Evolutionary conservation across 2,329 filamentous ascomycete genomes (phyloP).

Genomic region (Arthrobotrys pseudoclavata): DNA sequence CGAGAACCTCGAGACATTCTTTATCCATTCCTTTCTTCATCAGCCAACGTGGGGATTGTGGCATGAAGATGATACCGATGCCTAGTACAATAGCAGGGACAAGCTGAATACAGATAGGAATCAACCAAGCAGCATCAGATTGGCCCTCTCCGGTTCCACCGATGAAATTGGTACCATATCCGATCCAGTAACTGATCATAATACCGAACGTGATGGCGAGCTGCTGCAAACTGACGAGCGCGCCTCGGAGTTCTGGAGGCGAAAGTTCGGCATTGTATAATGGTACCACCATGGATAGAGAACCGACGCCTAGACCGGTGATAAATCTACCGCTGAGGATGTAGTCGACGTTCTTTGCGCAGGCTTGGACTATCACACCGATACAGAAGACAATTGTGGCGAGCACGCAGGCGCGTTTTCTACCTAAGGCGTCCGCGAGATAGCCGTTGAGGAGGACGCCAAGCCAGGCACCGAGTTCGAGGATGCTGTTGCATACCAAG

Average conservation of each 20-base stretch:
- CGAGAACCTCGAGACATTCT: conserved; percentile 69
- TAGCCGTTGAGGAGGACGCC: conserved; percentile 79
- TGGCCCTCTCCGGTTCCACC: conserved; percentile 65
- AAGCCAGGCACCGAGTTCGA: conserved; percentile 83
- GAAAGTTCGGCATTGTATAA: conserved; percentile 70
- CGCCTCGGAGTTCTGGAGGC: conserved; percentile 69
- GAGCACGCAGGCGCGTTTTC: conserved; percentile 78
- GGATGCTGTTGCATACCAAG: conserved; percentile 66
- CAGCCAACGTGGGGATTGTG: conserved; percentile 73
- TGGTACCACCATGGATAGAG: conserved; percentile 77
- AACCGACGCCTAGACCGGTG: conserved; percentile 79
- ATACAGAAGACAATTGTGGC: conserved; percentile 77
- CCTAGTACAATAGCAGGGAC: conserved; percentile 66
- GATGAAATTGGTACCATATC: conserved; percentile 67
- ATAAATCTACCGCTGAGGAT: conserved; percentile 81
- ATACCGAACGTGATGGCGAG: conserved; percentile 68
- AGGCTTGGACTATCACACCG: conserved; percentile 78
- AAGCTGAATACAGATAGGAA: conserved; percentile 69
- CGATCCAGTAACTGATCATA: conserved; percentile 68
- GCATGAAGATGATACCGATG: conserved; percentile 68
- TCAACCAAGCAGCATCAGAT: conserved; percentile 67
- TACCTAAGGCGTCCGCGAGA: conserved; percentile 77
- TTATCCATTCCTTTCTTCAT: conserved; percentile 68
- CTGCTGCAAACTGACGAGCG: conserved; percentile 67
- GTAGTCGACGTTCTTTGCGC: conserved; percentile 71